These are phyloP conservation scores for Takashimella koratensis DNA, from an alignment of 1,284 basidiomycete species.

Conservation along the genomic window DNA sequence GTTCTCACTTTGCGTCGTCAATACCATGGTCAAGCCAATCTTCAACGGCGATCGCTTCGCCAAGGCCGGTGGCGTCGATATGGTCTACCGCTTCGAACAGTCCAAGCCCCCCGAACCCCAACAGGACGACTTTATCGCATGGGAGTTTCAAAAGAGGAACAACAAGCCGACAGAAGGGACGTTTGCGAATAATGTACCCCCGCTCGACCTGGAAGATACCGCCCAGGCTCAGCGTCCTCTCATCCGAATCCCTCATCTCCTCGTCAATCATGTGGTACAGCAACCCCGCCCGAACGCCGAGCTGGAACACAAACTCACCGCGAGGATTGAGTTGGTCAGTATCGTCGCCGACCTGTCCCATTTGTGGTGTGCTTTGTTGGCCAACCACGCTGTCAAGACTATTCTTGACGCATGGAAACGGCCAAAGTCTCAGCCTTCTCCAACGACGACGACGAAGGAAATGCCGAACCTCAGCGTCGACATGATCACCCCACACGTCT, in stretches of 20 bases:
- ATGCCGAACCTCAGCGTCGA: slow-evolving; percentile 33
- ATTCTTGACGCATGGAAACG: slow-evolving; percentile 18
- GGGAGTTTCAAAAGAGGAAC: slow-evolving; percentile 30
- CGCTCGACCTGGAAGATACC: slow-evolving; percentile 30
- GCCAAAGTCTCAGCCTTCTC: slow-evolving; percentile 2
- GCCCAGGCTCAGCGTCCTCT: slow-evolving; percentile 45
- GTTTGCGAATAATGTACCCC: slow-evolving; percentile 27
- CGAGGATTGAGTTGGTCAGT: slow-evolving; percentile 33
- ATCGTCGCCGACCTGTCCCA: slow-evolving; percentile 63
- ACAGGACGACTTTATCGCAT: slow-evolving; percentile 27
- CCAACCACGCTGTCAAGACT: slow-evolving; percentile 51
- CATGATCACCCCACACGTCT: slow-evolving; percentile 27
- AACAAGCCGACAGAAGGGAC: neutral
- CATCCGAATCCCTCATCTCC: slow-evolving; percentile 36
- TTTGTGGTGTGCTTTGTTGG: slow-evolving; percentile 69
- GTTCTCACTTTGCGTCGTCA: slow-evolving; percentile 27
- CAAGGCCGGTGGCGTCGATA: slow-evolving; percentile 19
- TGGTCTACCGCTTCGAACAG: neutral
- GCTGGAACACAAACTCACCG: slow-evolving; percentile 22
- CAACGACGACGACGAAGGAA: neutral
- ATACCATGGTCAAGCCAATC: slow-evolving; percentile 37
- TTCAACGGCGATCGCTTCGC: slow-evolving; percentile 39
- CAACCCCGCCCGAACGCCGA: slow-evolving; percentile 8
- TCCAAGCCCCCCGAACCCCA: neutral
- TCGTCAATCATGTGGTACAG: slow-evolving; percentile 29